Conservation (phyloP, 108 stramenopile species). For the Skeletonema marinoi region DNA sequence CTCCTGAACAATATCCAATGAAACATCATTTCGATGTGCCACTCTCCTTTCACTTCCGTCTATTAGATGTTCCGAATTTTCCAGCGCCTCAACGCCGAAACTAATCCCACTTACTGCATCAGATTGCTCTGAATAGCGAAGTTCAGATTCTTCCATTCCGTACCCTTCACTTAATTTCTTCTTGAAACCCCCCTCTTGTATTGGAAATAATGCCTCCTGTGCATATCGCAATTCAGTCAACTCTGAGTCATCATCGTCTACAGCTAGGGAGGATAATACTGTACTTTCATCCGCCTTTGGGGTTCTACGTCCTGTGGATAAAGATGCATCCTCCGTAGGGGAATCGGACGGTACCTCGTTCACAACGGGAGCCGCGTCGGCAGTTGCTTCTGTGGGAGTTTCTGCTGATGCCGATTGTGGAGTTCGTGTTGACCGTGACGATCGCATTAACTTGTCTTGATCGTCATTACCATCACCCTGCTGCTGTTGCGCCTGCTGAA, state of each 20-base stretch:
- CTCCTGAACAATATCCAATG: slow-evolving; percentile 8
- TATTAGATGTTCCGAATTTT: background rate
- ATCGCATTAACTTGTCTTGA: background rate
- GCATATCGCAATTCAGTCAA: slow-evolving; percentile 37
- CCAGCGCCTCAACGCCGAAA: background rate
- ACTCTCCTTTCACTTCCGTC: background rate
- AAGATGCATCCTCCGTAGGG: background rate
- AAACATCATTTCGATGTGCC: background rate
- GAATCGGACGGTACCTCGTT: background rate
- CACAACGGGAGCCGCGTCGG: background rate
- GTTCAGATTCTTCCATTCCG: background rate
- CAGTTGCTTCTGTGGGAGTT: background rate
- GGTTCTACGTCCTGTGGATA: background rate
- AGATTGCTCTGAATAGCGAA: background rate
- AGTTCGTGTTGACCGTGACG: background rate
- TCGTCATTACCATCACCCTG: background rate
- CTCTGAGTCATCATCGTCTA: slow-evolving; percentile 24
- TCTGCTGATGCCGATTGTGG: background rate
- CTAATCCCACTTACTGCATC: background rate
- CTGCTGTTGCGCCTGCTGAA: background rate
- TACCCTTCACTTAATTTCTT: background rate
- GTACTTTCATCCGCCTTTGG: background rate
- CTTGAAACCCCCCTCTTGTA: slow-evolving; percentile 9
- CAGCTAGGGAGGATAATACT: background rate
- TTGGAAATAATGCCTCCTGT: slow-evolving; percentile 37